phyloP scores from a whole-genome alignment of 345 rosid species.

The Bruguiera parviflora region DNA sequence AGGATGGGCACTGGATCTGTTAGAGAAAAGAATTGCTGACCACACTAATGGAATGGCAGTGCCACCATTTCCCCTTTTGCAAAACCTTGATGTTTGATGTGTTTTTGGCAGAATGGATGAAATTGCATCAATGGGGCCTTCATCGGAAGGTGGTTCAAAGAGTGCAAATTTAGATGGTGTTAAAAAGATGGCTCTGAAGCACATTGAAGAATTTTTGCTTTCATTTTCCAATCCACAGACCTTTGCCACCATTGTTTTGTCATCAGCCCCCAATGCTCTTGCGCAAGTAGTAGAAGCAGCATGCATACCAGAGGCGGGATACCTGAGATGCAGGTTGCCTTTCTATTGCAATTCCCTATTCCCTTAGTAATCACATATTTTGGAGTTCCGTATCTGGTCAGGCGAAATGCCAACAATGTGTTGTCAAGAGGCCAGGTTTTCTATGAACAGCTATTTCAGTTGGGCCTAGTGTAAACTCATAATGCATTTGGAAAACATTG shows the following conservation, averaged over 20 bases:
- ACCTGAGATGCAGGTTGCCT: conserved; percentile 40
- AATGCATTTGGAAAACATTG: too few species aligned
- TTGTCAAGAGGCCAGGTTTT: too few species aligned
- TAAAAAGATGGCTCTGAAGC: conserved; percentile 32
- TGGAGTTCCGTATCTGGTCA: neutral
- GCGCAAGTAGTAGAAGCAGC: conserved; percentile 29
- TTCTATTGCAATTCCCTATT: neutral
- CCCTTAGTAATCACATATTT: neutral
- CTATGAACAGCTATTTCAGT: too few species aligned
- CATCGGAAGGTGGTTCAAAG: conserved; percentile 22
- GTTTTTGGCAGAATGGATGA: conserved; percentile 38
- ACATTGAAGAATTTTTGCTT: conserved; percentile 28
- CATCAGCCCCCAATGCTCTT: conserved; percentile 27
- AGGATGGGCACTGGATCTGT: neutral
- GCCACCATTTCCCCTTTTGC: neutral
- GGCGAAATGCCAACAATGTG: too few species aligned
- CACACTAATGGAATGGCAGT: neutral
- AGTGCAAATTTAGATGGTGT: conserved; percentile 12
- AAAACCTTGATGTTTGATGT: neutral
- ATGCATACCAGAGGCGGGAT: conserved; percentile 36
- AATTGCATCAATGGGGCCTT: conserved; percentile 10
- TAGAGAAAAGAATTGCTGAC: neutral
- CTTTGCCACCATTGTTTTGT: conserved; percentile 13
- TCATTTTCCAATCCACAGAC: conserved; percentile 28
- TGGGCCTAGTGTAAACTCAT: too few species aligned